Percentiles rank a stretch among this genome's conserved stretches.
Evolutionary conservation across 1,139 yeast genomes (phyloP).

Genomic region (Candida neerlandica): DNA sequence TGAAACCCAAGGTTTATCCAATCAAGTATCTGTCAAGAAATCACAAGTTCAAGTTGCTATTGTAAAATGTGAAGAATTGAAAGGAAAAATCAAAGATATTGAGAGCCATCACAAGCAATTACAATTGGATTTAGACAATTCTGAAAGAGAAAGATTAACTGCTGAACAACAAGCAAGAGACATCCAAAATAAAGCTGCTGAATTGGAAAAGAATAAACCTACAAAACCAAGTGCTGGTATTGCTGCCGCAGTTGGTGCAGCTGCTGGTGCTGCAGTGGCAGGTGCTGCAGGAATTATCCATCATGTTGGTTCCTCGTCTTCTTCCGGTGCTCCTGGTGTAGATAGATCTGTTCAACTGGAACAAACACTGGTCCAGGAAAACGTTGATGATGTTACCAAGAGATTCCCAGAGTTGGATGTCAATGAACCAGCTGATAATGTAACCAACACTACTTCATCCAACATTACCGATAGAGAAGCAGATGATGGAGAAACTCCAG

Average conservation of each 20-base stretch:
- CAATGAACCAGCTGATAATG: constrained; percentile 22
- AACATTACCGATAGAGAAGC: constrained; percentile 37
- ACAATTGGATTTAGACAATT: constrained; percentile 27
- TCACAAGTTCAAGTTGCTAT: constrained; percentile 69
- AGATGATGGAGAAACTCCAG: constrained; percentile 51
- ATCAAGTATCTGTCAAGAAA: constrained; percentile 64
- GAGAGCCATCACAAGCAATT: constrained; percentile 26
- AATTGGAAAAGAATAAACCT: constrained; percentile 23
- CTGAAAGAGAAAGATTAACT: constrained; percentile 27
- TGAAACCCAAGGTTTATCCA: constrained; percentile 62
- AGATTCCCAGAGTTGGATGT: constrained; percentile 23
- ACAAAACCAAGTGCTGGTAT: constrained; percentile 18
- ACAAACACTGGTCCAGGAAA: neutral
- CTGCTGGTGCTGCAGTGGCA: constrained; percentile 20
- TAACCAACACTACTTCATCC: constrained; percentile 35
- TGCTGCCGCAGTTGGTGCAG: constrained; percentile 20
- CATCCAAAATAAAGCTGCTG: constrained; percentile 20
- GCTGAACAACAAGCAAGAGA: constrained; percentile 32
- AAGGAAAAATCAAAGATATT: constrained; percentile 30
- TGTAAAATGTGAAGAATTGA: constrained; percentile 54
- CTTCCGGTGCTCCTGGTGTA: neutral
- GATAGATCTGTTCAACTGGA: constrained; percentile 4
- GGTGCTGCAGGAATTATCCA: constrained; percentile 9
- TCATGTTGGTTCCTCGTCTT: constrained; percentile 1
- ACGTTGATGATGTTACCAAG: constrained; percentile 12